Evolutionary conservation across 306 rosid genomes (phyloP).

Genomic region (Elaeagnus macrophylla): DNA sequence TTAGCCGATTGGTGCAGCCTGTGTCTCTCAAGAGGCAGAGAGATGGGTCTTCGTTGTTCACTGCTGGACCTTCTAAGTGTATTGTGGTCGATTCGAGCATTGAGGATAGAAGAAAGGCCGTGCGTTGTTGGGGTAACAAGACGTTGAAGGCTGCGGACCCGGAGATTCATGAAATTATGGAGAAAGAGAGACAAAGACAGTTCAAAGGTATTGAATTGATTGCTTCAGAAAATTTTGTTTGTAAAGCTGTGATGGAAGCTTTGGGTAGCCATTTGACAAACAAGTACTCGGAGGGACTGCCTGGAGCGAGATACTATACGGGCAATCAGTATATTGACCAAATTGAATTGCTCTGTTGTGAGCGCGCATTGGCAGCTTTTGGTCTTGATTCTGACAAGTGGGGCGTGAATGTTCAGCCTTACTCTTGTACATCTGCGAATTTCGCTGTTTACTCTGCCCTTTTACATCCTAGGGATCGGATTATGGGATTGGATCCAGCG

Average conservation of each 20-base stretch:
- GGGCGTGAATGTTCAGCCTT: conserved; percentile 95
- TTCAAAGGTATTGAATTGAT: conserved; percentile 64
- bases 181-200: conserved; percentile 64
- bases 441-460: conserved; percentile 76
- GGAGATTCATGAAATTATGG: conserved; percentile 56
- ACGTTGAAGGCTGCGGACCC: conserved; percentile 58
- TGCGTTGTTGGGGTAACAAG: conserved; percentile 61
- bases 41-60: conserved; percentile 22
- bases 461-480: conserved; percentile 62
- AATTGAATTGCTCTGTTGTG: conserved; percentile 65
- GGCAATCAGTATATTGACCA: conserved; percentile 71
- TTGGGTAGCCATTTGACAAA: conserved; percentile 78
- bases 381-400: conserved; percentile 52
- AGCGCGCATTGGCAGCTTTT: conserved; percentile 66
- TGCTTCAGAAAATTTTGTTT: conserved; percentile 79
- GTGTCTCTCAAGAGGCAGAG: conserved; percentile 42
- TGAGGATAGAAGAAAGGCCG: conserved; percentile 29
- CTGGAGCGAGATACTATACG: conserved; percentile 62
- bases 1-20: conserved; percentile 48
- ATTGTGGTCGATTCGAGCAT: conserved; percentile 27
- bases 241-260: conserved; percentile 86
- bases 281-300: conserved; percentile 80
- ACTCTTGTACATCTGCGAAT: conserved; percentile 78
- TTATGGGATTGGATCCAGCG: conserved; percentile 80
- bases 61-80: conserved; percentile 34